These are phyloP conservation scores for Truncatella angustata DNA, from an alignment of 2,329 filamentous ascomycete species.

Conservation along the genomic window DNA sequence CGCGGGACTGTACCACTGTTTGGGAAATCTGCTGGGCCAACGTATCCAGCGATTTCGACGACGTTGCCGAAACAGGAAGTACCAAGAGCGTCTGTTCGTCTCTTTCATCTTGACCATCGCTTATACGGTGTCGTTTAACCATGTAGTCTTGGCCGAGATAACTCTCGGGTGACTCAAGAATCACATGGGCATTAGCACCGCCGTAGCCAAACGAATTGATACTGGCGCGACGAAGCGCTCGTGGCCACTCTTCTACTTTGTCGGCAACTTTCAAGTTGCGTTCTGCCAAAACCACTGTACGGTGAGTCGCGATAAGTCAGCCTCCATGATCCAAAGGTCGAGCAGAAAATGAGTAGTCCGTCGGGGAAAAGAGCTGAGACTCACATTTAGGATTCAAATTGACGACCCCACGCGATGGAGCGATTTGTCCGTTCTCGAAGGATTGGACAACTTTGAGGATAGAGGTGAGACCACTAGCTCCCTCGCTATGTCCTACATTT, in stretches of 20 bases:
- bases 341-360: too few relatives aligned
- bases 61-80: neutral
- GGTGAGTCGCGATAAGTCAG: too few relatives aligned
- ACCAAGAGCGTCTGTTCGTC: neutral
- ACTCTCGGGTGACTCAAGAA: neutral
- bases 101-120: neutral
- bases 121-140: too few relatives aligned
- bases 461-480: conserved; percentile 22
- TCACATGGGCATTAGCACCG: neutral
- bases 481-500: conserved; percentile 22
- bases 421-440: conserved; percentile 24
- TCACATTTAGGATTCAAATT: conserved; percentile 16
- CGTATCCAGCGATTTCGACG: neutral
- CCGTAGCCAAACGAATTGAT: conserved; percentile 3
- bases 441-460: conserved; percentile 22
- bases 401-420: conserved; percentile 18
- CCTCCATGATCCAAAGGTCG: too few relatives aligned
- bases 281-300: neutral
- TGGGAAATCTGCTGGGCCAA: neutral
- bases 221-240: neutral
- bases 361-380: neutral
- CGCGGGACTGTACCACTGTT: neutral
- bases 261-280: neutral
- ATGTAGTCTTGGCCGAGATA: neutral
- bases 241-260: neutral